phyloP scores from a whole-genome alignment of 2,329 filamentous ascomycete species.

The Botrytis aclada region DNA sequence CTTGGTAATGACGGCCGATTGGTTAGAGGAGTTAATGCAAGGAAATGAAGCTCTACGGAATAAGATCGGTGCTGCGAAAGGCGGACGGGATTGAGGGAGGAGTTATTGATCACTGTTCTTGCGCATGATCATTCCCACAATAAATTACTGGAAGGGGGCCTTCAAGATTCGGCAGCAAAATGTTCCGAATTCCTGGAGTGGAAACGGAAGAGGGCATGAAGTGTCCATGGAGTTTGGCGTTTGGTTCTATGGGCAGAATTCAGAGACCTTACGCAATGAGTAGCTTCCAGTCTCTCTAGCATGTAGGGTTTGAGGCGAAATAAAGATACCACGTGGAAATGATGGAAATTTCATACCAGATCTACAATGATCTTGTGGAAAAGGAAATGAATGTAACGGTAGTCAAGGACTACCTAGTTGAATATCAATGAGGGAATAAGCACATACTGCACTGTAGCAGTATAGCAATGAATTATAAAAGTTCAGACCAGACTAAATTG shows the following conservation, averaged over 20 bases:
- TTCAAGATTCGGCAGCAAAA: neutral
- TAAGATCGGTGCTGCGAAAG: slow-evolving; percentile 42
- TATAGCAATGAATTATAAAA: neutral
- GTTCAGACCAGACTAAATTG: neutral
- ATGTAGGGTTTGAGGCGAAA: neutral
- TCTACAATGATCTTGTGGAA: neutral
- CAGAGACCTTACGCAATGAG: neutral
- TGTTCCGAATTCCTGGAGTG: neutral
- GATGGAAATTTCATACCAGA: neutral
- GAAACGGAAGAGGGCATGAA: neutral
- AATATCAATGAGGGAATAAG: neutral
- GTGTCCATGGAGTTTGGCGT: slow-evolving; percentile 2
- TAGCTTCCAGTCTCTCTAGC: neutral
- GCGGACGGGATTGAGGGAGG: neutral
- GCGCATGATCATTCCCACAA: neutral
- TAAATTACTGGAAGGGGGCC: neutral
- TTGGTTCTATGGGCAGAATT: neutral
- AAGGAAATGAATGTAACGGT: neutral
- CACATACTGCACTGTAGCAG: neutral
- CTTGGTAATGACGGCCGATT: slow-evolving; percentile 71
- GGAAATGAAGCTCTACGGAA: slow-evolving; percentile 62
- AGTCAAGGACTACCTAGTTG: neutral
- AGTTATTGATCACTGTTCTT: neutral
- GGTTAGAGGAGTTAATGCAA: slow-evolving; percentile 67
- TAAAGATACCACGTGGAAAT: slow-evolving; percentile 5